Base-by-base conservation (phyloP, 2,329 filamentous ascomycete genomes). In the Neoascochyta sp. region DNA sequence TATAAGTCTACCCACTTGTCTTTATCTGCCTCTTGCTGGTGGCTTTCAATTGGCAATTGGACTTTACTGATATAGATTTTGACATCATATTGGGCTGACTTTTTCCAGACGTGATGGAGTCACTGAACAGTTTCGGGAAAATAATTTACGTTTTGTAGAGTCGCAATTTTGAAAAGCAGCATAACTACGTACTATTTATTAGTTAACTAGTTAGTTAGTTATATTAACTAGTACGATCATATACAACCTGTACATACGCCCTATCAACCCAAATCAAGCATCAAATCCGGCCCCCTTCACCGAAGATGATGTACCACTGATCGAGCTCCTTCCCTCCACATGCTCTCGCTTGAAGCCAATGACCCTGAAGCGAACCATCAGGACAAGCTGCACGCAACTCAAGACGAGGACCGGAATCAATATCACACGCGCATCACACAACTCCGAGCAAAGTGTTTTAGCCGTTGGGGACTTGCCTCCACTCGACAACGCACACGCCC, bases 361-460 rank as follows among this genome's bases (percentile, higher is more conserved):
- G 4, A 34, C 15, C 8, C 24, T 20, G n/a, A 22, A 22, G 20
- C 26, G 18, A 2, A 30, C 22, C 14, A 41, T 29, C 9, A 39
- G 14, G 9, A n/a, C 9, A 2, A 36, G 19, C n/a, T 36, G 24
- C 3, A 24, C 9, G 3, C 31, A 15, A 14, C 27, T 31, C 17
- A 36, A n/a, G 14, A 32, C 27, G n/a, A 45, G 22, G 13, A 26
- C 21, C 10, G 32, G 36, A 19, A 43, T 29, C 9, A 41, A 33
- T n/a, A 41, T 16, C 22, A 32, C 33, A 9, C 32, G 24, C 20
- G 34, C 32, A 4, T 29, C 16, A 13, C 24, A 22, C 7, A 47
- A 19, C 13, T 41, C 31, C 9, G 8, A 31, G 21, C 36, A 43
- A 4, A 45, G 24, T 12, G 15, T 16, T 6, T 29, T 17, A 16